A percentile compares a stretch with the other conserved stretches of the same genome.
Evolutionary conservation across 202 grass and related monocot species (phyloP).

Genomic region (Panicum virgatum): DNA sequence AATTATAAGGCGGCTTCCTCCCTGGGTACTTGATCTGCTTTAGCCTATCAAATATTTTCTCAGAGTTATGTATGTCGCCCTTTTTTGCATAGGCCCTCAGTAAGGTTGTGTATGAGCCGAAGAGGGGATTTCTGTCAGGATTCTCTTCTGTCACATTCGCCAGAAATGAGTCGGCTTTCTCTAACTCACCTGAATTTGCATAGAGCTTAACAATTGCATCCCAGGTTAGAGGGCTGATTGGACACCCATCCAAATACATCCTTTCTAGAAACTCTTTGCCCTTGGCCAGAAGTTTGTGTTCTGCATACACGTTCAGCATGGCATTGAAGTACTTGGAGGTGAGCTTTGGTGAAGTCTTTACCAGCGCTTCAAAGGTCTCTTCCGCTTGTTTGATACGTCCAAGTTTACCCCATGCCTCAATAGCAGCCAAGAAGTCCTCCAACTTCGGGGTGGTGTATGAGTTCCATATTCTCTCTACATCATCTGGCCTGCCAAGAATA

Average conservation of each 20-base stretch:
- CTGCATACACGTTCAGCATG: slow-evolving; percentile 75
- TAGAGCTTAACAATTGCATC: slow-evolving; percentile 74
- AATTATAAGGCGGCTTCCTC: slow-evolving; percentile 48
- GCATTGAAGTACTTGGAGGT: slow-evolving; percentile 63
- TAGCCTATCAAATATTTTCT: slow-evolving; percentile 81
- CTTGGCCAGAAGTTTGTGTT: slow-evolving; percentile 64
- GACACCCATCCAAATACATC: slow-evolving; percentile 54
- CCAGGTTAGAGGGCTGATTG: slow-evolving; percentile 50
- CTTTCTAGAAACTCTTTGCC: slow-evolving; percentile 59
- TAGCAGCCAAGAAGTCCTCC: slow-evolving; percentile 63
- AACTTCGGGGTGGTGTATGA: slow-evolving; percentile 54
- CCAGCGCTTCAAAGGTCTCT: slow-evolving; percentile 56
- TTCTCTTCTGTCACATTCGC: slow-evolving; percentile 51
- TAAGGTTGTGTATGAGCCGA: slow-evolving; percentile 47
- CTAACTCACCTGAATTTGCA: slow-evolving; percentile 61
- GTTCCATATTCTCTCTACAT: slow-evolving; percentile 71
- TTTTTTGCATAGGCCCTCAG: slow-evolving; percentile 61
- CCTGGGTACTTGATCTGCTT: slow-evolving; percentile 46
- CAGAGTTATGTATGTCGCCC: slow-evolving; percentile 65
- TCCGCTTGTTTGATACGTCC: slow-evolving; percentile 56
- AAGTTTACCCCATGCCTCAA: slow-evolving; percentile 72
- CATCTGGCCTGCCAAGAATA: slow-evolving; percentile 50
- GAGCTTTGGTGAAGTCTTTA: slow-evolving; percentile 38
- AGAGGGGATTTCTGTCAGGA: slow-evolving; percentile 46
- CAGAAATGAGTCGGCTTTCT: slow-evolving; percentile 72